Conservation (phyloP, 495 filamentous ascomycete species). For the Astrothelium macrocarpum region DNA sequence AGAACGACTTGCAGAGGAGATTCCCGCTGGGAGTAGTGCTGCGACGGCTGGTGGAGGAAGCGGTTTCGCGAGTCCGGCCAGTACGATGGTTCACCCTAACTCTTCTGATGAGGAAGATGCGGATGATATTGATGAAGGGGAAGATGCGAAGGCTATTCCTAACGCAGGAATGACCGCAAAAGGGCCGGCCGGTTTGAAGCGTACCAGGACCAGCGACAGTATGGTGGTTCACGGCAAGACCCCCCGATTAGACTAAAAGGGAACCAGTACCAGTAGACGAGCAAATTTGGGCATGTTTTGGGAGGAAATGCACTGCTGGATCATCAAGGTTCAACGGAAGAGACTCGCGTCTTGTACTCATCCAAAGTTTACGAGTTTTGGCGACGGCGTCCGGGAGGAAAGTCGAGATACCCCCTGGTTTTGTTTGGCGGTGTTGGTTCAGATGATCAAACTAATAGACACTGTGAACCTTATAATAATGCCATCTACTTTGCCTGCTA, state of each 20-base stretch:
- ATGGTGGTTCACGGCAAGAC: slow-evolving; percentile 7
- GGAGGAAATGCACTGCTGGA: too few relatives aligned
- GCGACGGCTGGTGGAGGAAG: slow-evolving; percentile 34
- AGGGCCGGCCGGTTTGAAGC: slow-evolving; percentile 14
- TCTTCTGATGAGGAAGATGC: neutral
- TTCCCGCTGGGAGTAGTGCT: slow-evolving; percentile 33
- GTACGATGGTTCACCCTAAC: neutral
- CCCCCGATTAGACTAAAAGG: neutral
- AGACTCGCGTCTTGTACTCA: too few relatives aligned
- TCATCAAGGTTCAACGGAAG: too few relatives aligned
- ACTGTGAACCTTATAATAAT: too few relatives aligned
- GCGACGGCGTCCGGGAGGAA: neutral
- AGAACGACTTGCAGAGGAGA: slow-evolving; percentile 32
- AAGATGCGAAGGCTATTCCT: neutral
- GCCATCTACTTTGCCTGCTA: too few relatives aligned
- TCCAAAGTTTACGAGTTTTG: too few relatives aligned
- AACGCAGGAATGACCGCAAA: neutral
- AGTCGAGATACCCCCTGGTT: neutral
- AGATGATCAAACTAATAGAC: neutral
- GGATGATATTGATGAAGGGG: neutral
- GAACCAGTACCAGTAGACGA: too few relatives aligned
- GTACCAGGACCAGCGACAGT: slow-evolving; percentile 19
- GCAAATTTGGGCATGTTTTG: too few relatives aligned
- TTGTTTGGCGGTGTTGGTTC: neutral
- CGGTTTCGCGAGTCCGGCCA: slow-evolving; percentile 31